These are phyloP conservation scores for Bretschneidera sinensis DNA, from an alignment of 345 rosid species.

Conservation along the genomic window DNA sequence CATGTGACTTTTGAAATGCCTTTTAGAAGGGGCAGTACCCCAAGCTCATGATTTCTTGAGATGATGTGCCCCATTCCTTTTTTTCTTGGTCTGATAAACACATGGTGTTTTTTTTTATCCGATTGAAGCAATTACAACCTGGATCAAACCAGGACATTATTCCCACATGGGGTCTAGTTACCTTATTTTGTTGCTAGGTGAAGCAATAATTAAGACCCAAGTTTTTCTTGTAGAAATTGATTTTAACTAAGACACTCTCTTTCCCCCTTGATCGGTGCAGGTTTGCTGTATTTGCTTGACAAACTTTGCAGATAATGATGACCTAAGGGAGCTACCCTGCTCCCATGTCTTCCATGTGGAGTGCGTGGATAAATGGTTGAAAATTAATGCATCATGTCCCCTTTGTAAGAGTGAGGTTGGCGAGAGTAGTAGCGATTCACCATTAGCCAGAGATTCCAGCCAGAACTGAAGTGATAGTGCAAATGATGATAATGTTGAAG, in stretches of 20 bases:
- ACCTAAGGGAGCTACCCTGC: slow-evolving; percentile 64
- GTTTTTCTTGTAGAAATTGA: not conserved
- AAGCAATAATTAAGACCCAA: not conserved
- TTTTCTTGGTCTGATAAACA: not conserved
- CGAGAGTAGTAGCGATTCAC: slow-evolving; percentile 32
- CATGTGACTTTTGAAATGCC: not conserved
- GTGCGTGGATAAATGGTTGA: slow-evolving; percentile 77
- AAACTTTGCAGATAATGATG: slow-evolving; percentile 53
- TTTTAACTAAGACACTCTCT: not conserved
- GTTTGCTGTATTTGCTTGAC: slow-evolving; percentile 74
- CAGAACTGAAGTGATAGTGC: not conserved
- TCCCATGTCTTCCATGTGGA: slow-evolving; percentile 62
- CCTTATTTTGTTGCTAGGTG: not conserved
- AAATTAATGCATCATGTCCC: slow-evolving; percentile 71
- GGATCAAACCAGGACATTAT: too few species aligned
- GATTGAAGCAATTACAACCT: too few species aligned
- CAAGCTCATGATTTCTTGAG: not conserved
- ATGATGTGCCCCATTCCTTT: not conserved
- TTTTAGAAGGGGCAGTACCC: not conserved
- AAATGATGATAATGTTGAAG: too few species aligned
- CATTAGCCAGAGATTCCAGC: slow-evolving; percentile 18
- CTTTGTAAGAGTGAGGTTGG: slow-evolving; percentile 63
- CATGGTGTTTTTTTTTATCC: too few species aligned
- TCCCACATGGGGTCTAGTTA: too few species aligned
- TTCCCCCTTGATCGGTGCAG: slow-evolving; percentile 26